Conservation (phyloP, 2,329 filamentous ascomycete genomes). For the Trichoderma koningiopsis region DNA sequence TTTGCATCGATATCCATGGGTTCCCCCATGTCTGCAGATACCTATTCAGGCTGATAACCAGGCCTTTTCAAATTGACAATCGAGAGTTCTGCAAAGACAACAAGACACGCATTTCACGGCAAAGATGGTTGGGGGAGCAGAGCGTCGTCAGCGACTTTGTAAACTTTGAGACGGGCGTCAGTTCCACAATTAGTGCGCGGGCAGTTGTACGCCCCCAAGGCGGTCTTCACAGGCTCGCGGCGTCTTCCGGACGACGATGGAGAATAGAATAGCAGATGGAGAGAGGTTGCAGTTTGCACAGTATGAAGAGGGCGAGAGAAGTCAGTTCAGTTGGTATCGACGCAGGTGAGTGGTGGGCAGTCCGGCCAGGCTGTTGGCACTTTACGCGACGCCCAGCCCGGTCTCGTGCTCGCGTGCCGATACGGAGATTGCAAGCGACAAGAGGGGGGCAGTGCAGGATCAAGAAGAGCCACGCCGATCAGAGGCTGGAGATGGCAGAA, state of each 20-base stretch:
- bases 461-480: constrained; percentile 7
- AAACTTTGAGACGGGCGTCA: background rate
- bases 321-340: background rate
- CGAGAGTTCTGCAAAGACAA: constrained; percentile 2
- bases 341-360: background rate
- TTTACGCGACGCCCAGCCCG: constrained; percentile 23
- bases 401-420: constrained; percentile 27
- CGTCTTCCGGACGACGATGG: background rate
- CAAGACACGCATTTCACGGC: constrained; percentile 24
- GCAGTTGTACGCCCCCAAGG: constrained; percentile 11
- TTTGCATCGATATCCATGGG: constrained; percentile 21
- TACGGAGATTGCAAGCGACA: constrained; percentile 23
- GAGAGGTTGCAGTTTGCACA: constrained; percentile 10
- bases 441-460: constrained; percentile 24
- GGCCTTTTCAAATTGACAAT: constrained; percentile 7
- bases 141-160: constrained; percentile 4
- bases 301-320: background rate
- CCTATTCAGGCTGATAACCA: constrained; percentile 11
- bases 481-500: constrained; percentile 1
- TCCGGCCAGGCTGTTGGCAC: constrained; percentile 17
- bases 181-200: constrained; percentile 4
- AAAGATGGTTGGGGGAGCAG: background rate
- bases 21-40: constrained; percentile 20
- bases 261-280: constrained; percentile 1
- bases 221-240: constrained; percentile 6